Evolutionary conservation across 257 asterid genomes (phyloP).

Genomic region (Agastache rugosa): DNA sequence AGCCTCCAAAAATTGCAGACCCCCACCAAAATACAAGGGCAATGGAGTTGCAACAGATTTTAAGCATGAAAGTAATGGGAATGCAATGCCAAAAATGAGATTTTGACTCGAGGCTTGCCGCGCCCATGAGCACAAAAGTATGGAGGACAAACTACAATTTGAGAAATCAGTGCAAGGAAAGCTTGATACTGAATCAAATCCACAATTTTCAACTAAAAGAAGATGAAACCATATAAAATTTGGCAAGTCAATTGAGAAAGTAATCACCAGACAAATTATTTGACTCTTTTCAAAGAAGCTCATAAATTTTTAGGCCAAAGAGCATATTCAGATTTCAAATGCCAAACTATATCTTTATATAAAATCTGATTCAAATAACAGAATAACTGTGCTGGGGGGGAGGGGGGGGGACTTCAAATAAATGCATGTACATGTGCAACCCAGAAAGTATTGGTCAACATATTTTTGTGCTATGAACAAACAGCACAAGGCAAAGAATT

Average conservation of each 20-base stretch:
- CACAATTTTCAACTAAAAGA: neutral
- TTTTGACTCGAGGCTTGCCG: neutral
- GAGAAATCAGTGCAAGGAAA: neutral
- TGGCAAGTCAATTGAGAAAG: neutral
- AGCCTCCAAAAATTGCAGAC: conserved; percentile 20
- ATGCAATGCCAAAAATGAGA: neutral
- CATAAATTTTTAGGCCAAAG: conserved; percentile 5
- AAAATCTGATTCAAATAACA: conserved; percentile 17
- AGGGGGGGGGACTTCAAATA: neutral
- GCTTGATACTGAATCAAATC: neutral
- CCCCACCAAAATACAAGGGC: conserved; percentile 13
- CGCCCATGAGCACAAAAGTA: neutral
- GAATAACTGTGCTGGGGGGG: neutral
- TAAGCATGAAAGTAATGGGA: neutral
- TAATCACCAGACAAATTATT: conserved; percentile 6
- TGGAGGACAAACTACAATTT: neutral
- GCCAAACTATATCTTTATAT: neutral
- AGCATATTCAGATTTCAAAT: conserved; percentile 7
- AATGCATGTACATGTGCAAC: conserved; percentile 24
- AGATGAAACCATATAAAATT: neutral
- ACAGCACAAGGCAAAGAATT: conserved; percentile 24
- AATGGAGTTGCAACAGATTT: conserved; percentile 14
- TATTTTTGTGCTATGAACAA: conserved; percentile 3
- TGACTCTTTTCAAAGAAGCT: neutral
- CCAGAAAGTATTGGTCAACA: conserved; percentile 16